phyloP scores from a whole-genome alignment of 345 rosid genomes.

The Cochlearia excelsa region DNA sequence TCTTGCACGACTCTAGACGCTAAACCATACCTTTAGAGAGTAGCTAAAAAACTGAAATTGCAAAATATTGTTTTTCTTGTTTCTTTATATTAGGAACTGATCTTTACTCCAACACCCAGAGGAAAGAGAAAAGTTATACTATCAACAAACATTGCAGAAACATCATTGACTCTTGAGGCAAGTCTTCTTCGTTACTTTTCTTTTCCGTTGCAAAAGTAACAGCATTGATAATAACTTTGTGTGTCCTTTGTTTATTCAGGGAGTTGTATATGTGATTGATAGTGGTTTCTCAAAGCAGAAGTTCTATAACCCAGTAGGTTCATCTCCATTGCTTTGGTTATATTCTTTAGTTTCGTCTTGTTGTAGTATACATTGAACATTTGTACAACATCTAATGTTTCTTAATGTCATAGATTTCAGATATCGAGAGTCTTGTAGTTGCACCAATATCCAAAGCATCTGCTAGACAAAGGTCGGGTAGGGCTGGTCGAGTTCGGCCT shows the following conservation, averaged over 20 bases:
- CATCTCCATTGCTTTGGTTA: constrained; percentile 18
- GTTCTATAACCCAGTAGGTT: constrained; percentile 85
- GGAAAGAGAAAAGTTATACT: constrained; percentile 91
- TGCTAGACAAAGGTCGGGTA: constrained; percentile 95
- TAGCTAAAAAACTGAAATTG: background rate
- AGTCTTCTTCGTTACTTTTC: constrained; percentile 7
- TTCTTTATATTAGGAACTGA: constrained; percentile 55
- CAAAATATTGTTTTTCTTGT: constrained; percentile 2
- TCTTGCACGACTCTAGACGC: background rate
- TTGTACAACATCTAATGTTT: constrained; percentile 13
- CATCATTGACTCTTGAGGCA: constrained; percentile 93
- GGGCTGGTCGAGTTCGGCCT: constrained; percentile 94
- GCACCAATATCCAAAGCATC: constrained; percentile 98
- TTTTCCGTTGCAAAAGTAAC: background rate
- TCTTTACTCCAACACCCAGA: constrained; percentile 84
- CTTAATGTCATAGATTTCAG: constrained; percentile 58
- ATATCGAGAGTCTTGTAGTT: constrained; percentile 87
- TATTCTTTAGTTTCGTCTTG: constrained; percentile 6
- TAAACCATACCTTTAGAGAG: constrained; percentile 5
- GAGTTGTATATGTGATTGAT: constrained; percentile 89
- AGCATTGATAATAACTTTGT: constrained; percentile 10
- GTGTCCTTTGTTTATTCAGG: constrained; percentile 45
- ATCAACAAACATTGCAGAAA: constrained; percentile 95
- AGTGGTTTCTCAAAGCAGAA: constrained; percentile 95
- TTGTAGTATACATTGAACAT: constrained; percentile 8